These are phyloP conservation scores for Alternaria postmessia DNA, from an alignment of 2,329 filamentous ascomycete species.

Conservation along the genomic window DNA sequence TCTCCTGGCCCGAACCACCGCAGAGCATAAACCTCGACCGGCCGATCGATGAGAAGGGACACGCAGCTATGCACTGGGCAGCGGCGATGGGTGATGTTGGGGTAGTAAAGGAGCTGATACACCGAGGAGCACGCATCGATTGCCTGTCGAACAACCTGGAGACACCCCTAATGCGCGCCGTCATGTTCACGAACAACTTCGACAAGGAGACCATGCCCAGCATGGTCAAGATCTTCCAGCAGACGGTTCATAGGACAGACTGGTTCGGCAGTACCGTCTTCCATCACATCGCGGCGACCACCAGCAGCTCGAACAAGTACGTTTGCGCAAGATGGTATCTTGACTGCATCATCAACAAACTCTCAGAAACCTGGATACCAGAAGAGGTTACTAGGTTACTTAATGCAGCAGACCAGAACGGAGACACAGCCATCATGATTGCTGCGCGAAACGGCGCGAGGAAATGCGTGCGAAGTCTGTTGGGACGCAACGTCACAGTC, in stretches of 20 bases:
- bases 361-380: constrained; percentile 79
- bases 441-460: constrained; percentile 88
- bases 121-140: constrained; percentile 77
- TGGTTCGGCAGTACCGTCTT: constrained; percentile 86
- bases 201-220: constrained; percentile 90
- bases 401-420: constrained; percentile 82
- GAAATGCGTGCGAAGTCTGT: constrained; percentile 72
- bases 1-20: constrained; percentile 77
- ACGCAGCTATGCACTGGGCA: constrained; percentile 96
- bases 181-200: constrained; percentile 96
- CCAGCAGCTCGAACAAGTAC: constrained; percentile 84
- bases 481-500: constrained; percentile 79
- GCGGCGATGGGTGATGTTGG: constrained; percentile 96
- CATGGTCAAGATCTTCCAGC: constrained; percentile 82
- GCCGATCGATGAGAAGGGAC: constrained; percentile 90
- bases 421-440: constrained; percentile 89
- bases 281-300: constrained; percentile 91
- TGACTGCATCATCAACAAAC: constrained; percentile 86
- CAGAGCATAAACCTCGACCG: constrained; percentile 87
- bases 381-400: constrained; percentile 80
- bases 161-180: constrained; percentile 92
- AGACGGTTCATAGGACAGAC: constrained; percentile 82
- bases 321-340: constrained; percentile 92
- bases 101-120: constrained; percentile 85
- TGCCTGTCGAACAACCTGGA: constrained; percentile 72